Percentiles rank a stretch among this genome's conserved stretches.
phyloP scores from a whole-genome alignment of 164 flowering plant genomes.

The Nymphaea thermarum region DNA sequence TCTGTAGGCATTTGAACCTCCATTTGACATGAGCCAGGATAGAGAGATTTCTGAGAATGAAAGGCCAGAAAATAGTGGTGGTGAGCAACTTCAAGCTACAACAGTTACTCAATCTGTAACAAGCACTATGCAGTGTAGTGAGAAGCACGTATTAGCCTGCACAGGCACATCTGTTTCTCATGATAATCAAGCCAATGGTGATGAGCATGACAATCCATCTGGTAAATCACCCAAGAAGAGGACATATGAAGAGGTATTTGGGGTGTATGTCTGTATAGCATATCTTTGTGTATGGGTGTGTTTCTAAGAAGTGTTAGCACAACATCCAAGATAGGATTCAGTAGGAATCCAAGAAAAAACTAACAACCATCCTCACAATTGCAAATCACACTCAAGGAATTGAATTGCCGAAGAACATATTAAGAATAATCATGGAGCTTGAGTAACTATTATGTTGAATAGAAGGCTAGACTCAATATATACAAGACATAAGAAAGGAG shows the following conservation, averaged over 20 bases:
- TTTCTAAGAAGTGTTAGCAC: no score
- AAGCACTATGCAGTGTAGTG: neutral
- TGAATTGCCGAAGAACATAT: no score
- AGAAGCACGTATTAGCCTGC: neutral
- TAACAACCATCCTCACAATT: no score
- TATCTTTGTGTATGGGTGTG: no score
- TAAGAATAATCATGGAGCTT: no score
- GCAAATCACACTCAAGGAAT: no score
- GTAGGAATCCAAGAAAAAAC: no score
- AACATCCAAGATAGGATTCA: no score
- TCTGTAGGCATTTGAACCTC: constrained; percentile 87
- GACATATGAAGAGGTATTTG: neutral
- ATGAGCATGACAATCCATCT: constrained; percentile 11
- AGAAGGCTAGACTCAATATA: no score
- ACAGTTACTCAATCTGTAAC: neutral
- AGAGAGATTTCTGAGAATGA: constrained; percentile 33
- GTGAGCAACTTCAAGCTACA: constrained; percentile 7
- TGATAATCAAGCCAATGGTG: constrained; percentile 15
- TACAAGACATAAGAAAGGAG: no score
- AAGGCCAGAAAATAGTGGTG: constrained; percentile 13
- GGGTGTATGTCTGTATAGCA: neutral
- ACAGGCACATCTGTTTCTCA: constrained; percentile 4
- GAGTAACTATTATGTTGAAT: no score
- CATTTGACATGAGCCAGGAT: constrained; percentile 82
- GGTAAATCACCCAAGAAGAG: constrained; percentile 13